These are phyloP conservation scores for Trypanosoma scelopori DNA, from an alignment of 208 protist genomes.

Conservation along the genomic window DNA sequence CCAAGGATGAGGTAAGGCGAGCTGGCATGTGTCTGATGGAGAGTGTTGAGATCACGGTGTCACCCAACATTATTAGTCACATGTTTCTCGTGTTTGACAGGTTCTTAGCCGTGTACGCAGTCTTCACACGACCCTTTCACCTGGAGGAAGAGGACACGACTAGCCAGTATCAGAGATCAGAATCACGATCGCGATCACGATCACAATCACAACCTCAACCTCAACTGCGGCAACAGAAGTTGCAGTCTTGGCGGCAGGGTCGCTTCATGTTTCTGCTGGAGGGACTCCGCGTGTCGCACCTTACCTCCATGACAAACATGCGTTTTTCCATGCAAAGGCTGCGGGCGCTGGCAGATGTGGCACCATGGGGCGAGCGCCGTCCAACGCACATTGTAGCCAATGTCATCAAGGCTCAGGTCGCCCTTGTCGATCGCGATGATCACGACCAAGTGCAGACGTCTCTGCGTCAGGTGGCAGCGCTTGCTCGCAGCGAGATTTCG, in stretches of 20 bases:
- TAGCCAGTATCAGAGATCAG: too few species aligned
- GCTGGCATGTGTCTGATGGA: conserved; percentile 61
- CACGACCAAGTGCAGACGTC: conserved; percentile 54
- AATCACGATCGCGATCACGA: not conserved
- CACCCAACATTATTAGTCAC: conserved; percentile 81
- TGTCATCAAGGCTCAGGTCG: conserved; percentile 64
- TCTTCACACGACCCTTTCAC: conserved; percentile 31
- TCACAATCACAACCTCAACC: conserved; percentile 9
- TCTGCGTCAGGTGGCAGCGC: not conserved
- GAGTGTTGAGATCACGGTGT: conserved; percentile 71
- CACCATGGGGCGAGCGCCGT: conserved; percentile 24
- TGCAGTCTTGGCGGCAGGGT: not conserved
- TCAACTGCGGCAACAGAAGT: not conserved
- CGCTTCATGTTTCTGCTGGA: conserved; percentile 72
- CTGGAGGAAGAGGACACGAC: conserved; percentile 10
- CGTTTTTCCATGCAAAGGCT: conserved; percentile 61
- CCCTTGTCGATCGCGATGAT: conserved; percentile 84
- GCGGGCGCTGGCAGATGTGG: conserved; percentile 52
- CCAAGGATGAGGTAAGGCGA: conserved; percentile 58
- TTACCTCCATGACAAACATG: conserved; percentile 83
- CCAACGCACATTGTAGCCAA: conserved; percentile 55
- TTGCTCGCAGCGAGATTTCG: conserved; percentile 26
- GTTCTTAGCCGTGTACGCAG: conserved; percentile 38
- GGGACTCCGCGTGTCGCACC: conserved; percentile 67
- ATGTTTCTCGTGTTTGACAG: conserved; percentile 62